Evolutionary conservation across 164 flowering plant species (phyloP), one percentile per base, ranked within the genome.

Genomic region (Amborella trichopoda): DNA sequence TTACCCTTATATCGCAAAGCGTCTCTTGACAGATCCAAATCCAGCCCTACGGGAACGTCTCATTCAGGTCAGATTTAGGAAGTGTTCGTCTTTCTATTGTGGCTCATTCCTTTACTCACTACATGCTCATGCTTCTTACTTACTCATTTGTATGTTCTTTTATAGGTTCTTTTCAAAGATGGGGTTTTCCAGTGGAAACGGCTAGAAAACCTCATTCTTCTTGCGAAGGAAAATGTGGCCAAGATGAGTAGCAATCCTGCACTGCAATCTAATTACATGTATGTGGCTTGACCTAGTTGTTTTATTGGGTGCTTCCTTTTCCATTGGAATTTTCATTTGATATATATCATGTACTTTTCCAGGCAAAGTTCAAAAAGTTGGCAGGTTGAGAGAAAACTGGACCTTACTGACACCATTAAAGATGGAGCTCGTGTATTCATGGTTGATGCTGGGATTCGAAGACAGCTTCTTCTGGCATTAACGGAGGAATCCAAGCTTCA

Each of bases 21-120:
- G 98, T 28, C 94, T 90, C 19, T 70, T 90, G 26, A 90, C 98
- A 44, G 98, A 90, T 50, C 98, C 98, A 46, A 81, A 90, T 54
- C 98, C 98, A 42, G 91, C 98, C 55, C 72, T 90, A 38, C 97
- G 97, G 8, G 95, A 85, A 66, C 97, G 97, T 38, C 88, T 90
- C 17, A 72, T 90, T 66, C 98, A 90, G 96, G 98, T 90, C 6
- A 42, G 61, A 37, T 60, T 17, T 48, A 44, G 14, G 9, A 30
- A 8, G 34, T 8, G 14, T 9, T 14, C 14, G 34, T 30, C 1
- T 30, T 9, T 30, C 14, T 8, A 8, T 8, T 30, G 1, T 30
- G 34, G 34, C 34, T 30, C 14, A 8, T 30, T 30, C 34, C 14
- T 30, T 30, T 8, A 30, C 34, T 30, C 14, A 14, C 34, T 30